Evolutionary conservation across 176 grass and related monocot genomes (phyloP).

Genomic region (Oryza meridionalis): DNA sequence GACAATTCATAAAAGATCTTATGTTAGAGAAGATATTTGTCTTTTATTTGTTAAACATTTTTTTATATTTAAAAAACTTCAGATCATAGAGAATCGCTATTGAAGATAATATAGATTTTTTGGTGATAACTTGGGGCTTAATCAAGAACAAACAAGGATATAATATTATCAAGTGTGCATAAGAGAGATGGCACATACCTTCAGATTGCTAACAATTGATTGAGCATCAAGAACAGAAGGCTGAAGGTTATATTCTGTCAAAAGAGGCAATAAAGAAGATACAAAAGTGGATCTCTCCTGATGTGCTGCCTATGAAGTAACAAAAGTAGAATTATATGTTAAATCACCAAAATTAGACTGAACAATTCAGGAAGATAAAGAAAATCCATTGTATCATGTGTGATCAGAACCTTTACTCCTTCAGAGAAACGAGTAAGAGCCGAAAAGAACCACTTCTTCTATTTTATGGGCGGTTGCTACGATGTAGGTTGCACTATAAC

Average conservation of each 20-base stretch:
- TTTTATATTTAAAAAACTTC: not conserved
- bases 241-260: conserved; percentile 77
- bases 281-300: conserved; percentile 95
- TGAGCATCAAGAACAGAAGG: conserved; percentile 87
- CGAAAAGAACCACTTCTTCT: not conserved
- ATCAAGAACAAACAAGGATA: conserved; percentile 28
- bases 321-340: conserved; percentile 34
- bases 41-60: not conserved
- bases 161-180: not conserved
- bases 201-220: conserved; percentile 87
- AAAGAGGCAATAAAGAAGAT: conserved; percentile 87
- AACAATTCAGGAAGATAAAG: conserved; percentile 16
- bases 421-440: conserved; percentile 20
- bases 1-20: not conserved
- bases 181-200: conserved; percentile 54
- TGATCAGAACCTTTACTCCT: not conserved
- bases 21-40: not conserved
- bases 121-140: conserved; percentile 17
- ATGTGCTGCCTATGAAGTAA: conserved; percentile 73
- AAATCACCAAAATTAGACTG: conserved; percentile 22
- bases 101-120: not conserved
- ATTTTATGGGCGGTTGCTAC: not conserved
- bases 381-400: not conserved
- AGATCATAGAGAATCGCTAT: conserved; percentile 6
- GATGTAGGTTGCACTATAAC: not conserved